phyloP scores from a whole-genome alignment of 257 asterid genomes.

The Cruciata laevipes region DNA sequence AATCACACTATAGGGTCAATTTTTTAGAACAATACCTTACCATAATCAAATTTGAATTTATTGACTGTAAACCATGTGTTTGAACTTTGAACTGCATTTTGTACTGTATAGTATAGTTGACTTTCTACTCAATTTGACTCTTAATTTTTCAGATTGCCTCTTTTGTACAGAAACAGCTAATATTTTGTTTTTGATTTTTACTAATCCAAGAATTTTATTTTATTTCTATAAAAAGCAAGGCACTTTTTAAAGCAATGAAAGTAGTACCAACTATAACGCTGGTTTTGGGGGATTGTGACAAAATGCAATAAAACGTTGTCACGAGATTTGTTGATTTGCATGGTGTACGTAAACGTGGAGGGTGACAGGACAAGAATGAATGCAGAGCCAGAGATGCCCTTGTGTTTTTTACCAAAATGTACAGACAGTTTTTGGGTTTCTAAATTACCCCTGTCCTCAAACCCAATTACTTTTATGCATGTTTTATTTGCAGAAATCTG shows the following conservation, averaged over 20 bases:
- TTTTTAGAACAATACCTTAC: no score
- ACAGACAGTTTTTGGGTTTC: not conserved
- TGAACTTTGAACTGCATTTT: no score
- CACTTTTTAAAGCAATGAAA: not conserved
- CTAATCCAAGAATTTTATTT: no score
- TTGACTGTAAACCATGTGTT: no score
- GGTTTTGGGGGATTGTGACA: not conserved
- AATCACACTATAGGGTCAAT: no score
- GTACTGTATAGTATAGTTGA: no score
- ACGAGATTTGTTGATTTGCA: conserved; percentile 1
- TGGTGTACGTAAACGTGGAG: not conserved
- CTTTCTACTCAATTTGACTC: no score
- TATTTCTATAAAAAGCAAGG: not conserved
- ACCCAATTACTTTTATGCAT: not conserved
- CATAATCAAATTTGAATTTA: no score
- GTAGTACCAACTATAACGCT: not conserved
- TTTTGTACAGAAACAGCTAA: no score
- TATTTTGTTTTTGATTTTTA: no score
- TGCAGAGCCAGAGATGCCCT: not conserved
- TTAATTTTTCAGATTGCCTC: no score
- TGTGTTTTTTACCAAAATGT: not conserved
- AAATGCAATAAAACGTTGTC: not conserved
- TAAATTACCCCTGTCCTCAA: not conserved
- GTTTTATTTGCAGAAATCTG: no score
- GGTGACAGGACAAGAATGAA: conserved; percentile 1